A percentile compares a stretch with the other conserved stretches of the same genome.
phyloP scores from a whole-genome alignment of 805 yeast species.

The Monosporozyma servazzii region DNA sequence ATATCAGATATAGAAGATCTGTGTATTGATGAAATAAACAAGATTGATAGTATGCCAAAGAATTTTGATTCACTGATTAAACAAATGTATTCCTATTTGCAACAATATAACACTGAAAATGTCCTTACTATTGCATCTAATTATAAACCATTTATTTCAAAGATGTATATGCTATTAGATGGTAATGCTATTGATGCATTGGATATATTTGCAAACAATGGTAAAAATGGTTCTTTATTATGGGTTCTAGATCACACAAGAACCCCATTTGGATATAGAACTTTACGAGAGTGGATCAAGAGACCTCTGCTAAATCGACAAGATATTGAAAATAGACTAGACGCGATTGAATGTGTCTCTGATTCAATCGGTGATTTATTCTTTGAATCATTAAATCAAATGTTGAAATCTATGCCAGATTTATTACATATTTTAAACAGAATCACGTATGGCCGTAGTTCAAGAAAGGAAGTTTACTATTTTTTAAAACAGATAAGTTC shows the following conservation, averaged over 20 bases:
- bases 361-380: constrained; percentile 32
- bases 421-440: constrained; percentile 48
- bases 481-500: constrained; percentile 40
- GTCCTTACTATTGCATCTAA: constrained; percentile 46
- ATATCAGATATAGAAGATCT: background rate
- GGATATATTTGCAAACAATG: constrained; percentile 63
- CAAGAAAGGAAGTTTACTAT: constrained; percentile 50
- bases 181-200: constrained; percentile 59
- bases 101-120: constrained; percentile 52
- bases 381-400: constrained; percentile 30
- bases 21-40: constrained; percentile 10
- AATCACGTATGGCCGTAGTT: constrained; percentile 49
- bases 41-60: constrained; percentile 15
- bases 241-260: constrained; percentile 78
- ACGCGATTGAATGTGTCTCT: constrained; percentile 47
- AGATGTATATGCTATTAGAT: constrained; percentile 44
- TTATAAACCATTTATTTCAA: constrained; percentile 38
- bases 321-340: constrained; percentile 50
- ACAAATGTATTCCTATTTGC: constrained; percentile 45
- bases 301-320: constrained; percentile 53
- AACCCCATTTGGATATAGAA: constrained; percentile 66
- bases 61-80: constrained; percentile 26
- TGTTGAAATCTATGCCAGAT: constrained; percentile 40
- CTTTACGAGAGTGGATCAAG: constrained; percentile 62
- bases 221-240: constrained; percentile 57